A percentile compares a stretch with the other conserved stretches of the same genome.
Conservation (phyloP, 2,329 filamentous ascomycete species). For the Phaeosphaeria sp. region DNA sequence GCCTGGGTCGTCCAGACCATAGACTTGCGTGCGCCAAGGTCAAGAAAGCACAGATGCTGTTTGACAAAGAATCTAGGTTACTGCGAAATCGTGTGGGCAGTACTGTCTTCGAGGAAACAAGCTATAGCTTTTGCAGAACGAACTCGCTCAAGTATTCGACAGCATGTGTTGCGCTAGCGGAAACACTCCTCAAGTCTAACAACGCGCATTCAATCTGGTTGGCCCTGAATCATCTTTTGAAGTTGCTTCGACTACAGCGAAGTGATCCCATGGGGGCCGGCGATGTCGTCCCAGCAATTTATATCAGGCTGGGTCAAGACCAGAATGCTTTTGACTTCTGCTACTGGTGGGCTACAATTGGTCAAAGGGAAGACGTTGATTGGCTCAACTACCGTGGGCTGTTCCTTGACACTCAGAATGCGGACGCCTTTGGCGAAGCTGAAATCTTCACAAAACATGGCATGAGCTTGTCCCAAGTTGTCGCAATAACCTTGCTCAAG, state of each 20-base stretch:
- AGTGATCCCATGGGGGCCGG: conserved; percentile 55
- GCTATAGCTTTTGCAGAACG: background rate
- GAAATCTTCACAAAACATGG: conserved; percentile 12
- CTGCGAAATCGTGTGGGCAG: background rate
- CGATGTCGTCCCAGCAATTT: conserved; percentile 49
- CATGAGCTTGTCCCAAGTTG: conserved; percentile 12
- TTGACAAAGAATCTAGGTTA: conserved; percentile 22
- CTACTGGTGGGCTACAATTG: conserved; percentile 55
- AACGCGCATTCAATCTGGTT: conserved; percentile 47
- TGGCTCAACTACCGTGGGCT: conserved; percentile 43
- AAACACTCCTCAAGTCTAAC: conserved; percentile 44
- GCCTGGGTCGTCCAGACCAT: conserved; percentile 46
- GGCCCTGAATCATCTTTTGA: conserved; percentile 30
- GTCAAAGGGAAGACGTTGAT: conserved; percentile 39
- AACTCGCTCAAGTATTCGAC: background rate
- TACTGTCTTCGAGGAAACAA: background rate
- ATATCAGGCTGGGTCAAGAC: conserved; percentile 57
- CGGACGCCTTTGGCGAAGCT: conserved; percentile 52
- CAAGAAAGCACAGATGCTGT: conserved; percentile 34
- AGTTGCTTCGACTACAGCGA: conserved; percentile 55
- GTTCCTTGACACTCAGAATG: conserved; percentile 48
- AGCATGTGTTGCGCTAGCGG: background rate
- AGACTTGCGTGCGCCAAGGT: conserved; percentile 50
- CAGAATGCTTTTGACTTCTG: conserved; percentile 58
- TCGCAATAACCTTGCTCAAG: conserved; percentile 46